Evolutionary conservation across 78 protist species (phyloP).

Genomic region (Planoprotostelium fungivorum): DNA sequence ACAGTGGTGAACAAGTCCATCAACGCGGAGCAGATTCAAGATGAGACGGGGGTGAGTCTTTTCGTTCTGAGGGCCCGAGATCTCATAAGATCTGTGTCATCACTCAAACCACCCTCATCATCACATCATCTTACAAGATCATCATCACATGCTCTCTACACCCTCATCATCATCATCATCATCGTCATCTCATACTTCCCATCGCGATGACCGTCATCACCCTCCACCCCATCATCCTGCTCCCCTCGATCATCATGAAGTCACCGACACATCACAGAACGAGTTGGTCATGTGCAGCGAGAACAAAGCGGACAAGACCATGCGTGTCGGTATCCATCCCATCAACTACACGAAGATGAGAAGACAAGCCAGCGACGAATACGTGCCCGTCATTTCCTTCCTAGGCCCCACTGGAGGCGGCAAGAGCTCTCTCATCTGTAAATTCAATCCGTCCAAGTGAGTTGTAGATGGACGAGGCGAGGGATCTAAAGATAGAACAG

Average conservation of each 20-base stretch:
- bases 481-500: neutral
- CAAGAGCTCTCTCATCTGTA: neutral
- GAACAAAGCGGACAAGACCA: neutral
- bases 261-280: neutral
- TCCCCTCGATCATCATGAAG: neutral
- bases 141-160: too few relatives aligned
- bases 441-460: neutral
- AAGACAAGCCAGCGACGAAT: neutral
- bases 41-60: neutral
- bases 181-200: too few relatives aligned
- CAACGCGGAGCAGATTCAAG: neutral
- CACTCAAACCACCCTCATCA: too few relatives aligned
- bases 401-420: neutral
- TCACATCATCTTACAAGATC: too few relatives aligned
- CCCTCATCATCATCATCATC: too few relatives aligned
- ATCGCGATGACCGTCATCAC: too few relatives aligned
- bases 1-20: neutral
- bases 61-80: too few relatives aligned
- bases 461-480: too few relatives aligned
- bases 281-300: neutral
- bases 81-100: too few relatives aligned
- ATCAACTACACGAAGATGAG: neutral
- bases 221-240: too few relatives aligned
- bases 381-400: neutral
- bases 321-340: neutral